phyloP scores from a whole-genome alignment of 192 early-diverging fungal species.

The Podila epicladia region DNA sequence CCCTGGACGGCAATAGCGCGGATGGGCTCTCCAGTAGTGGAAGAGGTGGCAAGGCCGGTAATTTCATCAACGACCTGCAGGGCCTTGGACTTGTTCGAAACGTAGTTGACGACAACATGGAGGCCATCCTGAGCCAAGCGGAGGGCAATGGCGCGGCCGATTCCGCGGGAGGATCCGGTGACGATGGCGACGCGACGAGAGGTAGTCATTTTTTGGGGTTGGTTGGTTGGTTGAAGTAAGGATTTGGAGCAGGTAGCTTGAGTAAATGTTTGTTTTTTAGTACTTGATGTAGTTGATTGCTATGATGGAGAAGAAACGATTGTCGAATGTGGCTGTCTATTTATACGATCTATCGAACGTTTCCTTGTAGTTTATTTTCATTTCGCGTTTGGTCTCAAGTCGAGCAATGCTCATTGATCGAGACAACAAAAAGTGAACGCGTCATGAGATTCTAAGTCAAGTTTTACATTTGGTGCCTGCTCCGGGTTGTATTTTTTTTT shows the following conservation, averaged over 20 bases:
- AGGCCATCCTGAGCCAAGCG: slow-evolving; percentile 79
- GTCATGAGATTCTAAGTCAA: too few relatives aligned
- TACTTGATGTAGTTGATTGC: not conserved
- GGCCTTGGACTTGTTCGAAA: slow-evolving; percentile 79
- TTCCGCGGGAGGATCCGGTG: slow-evolving; percentile 88
- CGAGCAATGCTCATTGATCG: too few relatives aligned
- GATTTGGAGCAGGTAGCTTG: too few relatives aligned
- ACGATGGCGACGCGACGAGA: slow-evolving; percentile 83
- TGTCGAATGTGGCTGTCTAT: not conserved
- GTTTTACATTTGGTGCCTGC: too few relatives aligned
- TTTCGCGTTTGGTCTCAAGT: too few relatives aligned
- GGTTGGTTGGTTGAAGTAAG: not conserved
- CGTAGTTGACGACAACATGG: slow-evolving; percentile 66
- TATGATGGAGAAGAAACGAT: not conserved
- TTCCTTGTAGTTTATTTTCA: not conserved
- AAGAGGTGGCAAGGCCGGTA: not conserved
- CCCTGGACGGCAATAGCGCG: slow-evolving; percentile 56
- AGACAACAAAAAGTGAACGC: too few relatives aligned
- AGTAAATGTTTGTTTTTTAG: not conserved
- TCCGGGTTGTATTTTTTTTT: too few relatives aligned
- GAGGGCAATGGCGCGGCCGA: slow-evolving; percentile 87
- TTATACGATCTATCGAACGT: not conserved
- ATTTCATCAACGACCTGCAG: slow-evolving; percentile 12
- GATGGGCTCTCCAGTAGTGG: not conserved
- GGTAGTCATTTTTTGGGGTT: slow-evolving; percentile 16